Evolutionary conservation across 2,329 filamentous ascomycete genomes (phyloP), one percentile per base, ranked within the genome.

Genomic region (Fusarium mundagurra): DNA sequence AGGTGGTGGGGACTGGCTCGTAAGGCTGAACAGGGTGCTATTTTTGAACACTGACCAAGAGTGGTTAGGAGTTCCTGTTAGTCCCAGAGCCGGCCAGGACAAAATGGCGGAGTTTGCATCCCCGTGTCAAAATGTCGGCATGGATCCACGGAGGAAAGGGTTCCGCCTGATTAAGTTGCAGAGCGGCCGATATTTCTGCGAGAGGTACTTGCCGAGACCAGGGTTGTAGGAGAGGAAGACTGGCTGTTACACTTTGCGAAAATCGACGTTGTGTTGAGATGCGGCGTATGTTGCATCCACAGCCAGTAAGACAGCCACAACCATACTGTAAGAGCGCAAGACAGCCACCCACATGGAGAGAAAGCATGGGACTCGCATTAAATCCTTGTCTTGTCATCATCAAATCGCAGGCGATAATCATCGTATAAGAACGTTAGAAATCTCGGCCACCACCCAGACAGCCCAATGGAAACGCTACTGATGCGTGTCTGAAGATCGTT

Each of bases 11-110:
- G 71, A 64, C 62, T 33, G 31, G 50, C 72, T 69, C 73, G 76
- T 78, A 78, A 78, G 76, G 76, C 76, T 78, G 76, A 78, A 78
- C 75, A 78, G 70, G 73, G 65, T 75, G 65, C 67, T 69, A 71
- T 72, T 74, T 71, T 74, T 50, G 68, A 53, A 48, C 67, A 60
- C 51, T 31, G 48, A 50, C 45, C 39, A 70, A 48, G 41, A 51
- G 45, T 54, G 34, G 47, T 54, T 70, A 64, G 48, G 31, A 34
- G 59, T 39, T 45, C 34, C 11, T 70, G 45, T 64, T 72, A 66
- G 51, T 67, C 38, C 43, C 31, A 47, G 48, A 69, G 22, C 16
- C 44, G 47, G 59, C 61, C 59, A 53, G 63, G 36, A 51, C 59
- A 44, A 44, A 69, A 64, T 51, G 61, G 71, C 67, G 67, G 72